Conservation (phyloP, 2,329 filamentous ascomycete genomes). For the Fusarium acutatum region DNA sequence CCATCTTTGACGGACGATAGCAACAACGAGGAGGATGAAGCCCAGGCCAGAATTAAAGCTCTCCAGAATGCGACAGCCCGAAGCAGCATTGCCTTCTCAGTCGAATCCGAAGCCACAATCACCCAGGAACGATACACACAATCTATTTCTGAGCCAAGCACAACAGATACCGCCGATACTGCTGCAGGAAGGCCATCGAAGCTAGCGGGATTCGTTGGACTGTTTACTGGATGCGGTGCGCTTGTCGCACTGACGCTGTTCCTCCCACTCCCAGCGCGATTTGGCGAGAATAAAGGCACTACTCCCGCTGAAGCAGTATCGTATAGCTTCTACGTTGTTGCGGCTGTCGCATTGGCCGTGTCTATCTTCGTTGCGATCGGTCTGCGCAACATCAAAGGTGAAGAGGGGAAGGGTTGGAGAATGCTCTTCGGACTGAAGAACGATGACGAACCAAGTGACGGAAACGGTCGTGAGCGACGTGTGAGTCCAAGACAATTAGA, state of each 20-base stretch:
- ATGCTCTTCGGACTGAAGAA: slow-evolving; percentile 59
- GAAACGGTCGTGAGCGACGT: slow-evolving; percentile 33
- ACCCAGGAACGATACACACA: slow-evolving; percentile 69
- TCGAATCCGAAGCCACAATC: slow-evolving; percentile 79
- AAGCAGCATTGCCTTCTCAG: slow-evolving; percentile 70
- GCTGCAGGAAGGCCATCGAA: slow-evolving; percentile 59
- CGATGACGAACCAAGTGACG: slow-evolving; percentile 29
- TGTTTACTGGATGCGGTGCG: slow-evolving; percentile 92
- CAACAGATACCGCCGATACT: slow-evolving; percentile 36
- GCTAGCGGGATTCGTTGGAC: slow-evolving; percentile 87
- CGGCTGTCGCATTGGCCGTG: slow-evolving; percentile 74
- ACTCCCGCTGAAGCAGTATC: slow-evolving; percentile 79
- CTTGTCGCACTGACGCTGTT: slow-evolving; percentile 84
- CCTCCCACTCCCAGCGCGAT: slow-evolving; percentile 84
- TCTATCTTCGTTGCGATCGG: slow-evolving; percentile 82
- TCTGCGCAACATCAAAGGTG: slow-evolving; percentile 72
- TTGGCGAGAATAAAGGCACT: slow-evolving; percentile 74
- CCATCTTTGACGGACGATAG: slow-evolving; percentile 72
- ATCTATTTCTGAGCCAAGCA: slow-evolving; percentile 43
- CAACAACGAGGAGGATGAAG: slow-evolving; percentile 40
- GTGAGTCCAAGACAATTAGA: slow-evolving; percentile 34
- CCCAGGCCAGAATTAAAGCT: slow-evolving; percentile 45
- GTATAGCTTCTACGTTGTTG: slow-evolving; percentile 89
- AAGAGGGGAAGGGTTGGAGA: slow-evolving; percentile 79
- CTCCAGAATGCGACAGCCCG: slow-evolving; percentile 51